Percentiles rank a stretch among this genome's conserved stretches.
phyloP scores from a whole-genome alignment of 768 basidiomycete genomes.

The Paxillus ammoniavirescens region DNA sequence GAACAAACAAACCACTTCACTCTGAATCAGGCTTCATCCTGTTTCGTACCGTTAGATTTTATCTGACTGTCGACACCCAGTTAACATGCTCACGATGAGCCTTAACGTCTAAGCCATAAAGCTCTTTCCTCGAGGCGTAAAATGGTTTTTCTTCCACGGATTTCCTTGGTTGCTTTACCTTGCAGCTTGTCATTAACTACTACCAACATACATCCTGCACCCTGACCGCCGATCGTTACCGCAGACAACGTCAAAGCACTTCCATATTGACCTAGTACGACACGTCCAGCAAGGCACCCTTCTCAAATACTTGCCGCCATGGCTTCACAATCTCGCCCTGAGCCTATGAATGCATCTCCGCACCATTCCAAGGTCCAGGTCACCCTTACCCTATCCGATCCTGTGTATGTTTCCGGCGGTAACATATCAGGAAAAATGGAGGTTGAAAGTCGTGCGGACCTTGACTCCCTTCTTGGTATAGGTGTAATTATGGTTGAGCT shows the following conservation, averaged over 20 bases:
- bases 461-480: conserved; percentile 61
- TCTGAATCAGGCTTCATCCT: not conserved
- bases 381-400: conserved; percentile 55
- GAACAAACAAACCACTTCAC: conserved; percentile 16
- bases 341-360: conserved; percentile 81
- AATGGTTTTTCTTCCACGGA: conserved; percentile 16
- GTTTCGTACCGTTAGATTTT: conserved; percentile 1
- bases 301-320: conserved; percentile 9
- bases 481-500: conserved; percentile 77
- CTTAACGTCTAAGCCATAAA: conserved; percentile 14
- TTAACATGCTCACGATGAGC: conserved; percentile 16
- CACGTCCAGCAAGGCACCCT: not conserved
- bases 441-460: conserved; percentile 74
- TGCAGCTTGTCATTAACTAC: conserved; percentile 4
- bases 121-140: not conserved
- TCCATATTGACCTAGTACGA: not conserved
- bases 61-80: not conserved
- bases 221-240: conserved; percentile 6
- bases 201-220: conserved; percentile 1
- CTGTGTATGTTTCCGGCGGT: conserved; percentile 63
- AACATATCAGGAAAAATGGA: conserved; percentile 74
- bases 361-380: conserved; percentile 79
- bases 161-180: not conserved
- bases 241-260: conserved; percentile 8
- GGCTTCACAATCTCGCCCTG: conserved; percentile 38